A percentile compares a stretch with the other conserved stretches of the same genome.
These are phyloP conservation scores for Diaporthe nobilis DNA, from an alignment of 2,329 filamentous ascomycete genomes.

Conservation along the genomic window DNA sequence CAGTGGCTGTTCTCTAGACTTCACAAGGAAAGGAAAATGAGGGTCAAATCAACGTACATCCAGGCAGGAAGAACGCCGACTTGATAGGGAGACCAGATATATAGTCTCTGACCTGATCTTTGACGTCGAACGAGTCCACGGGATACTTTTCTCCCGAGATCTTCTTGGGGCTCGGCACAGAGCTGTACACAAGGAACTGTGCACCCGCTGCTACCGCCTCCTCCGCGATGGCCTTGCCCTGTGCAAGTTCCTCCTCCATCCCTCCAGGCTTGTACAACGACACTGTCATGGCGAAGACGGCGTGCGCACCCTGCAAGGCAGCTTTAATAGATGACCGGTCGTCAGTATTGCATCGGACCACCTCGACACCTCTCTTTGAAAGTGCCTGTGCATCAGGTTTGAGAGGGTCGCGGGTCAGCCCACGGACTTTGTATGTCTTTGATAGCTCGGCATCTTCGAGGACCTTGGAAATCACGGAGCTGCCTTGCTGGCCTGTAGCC, in stretches of 20 bases:
- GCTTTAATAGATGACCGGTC: conserved; percentile 17
- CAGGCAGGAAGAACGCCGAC: neutral
- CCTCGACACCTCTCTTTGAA: conserved; percentile 6
- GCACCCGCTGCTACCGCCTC: conserved; percentile 59
- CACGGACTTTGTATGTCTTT: neutral
- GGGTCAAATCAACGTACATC: neutral
- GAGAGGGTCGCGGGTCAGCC: neutral
- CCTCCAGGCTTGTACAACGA: conserved; percentile 51
- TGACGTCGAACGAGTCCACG: conserved; percentile 69
- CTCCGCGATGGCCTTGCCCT: conserved; percentile 62
- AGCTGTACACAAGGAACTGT: conserved; percentile 62
- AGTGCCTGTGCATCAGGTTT: conserved; percentile 20
- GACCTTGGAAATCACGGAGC: conserved; percentile 26
- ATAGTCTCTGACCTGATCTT: conserved; percentile 70
- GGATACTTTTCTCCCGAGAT: conserved; percentile 55
- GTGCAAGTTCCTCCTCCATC: conserved; percentile 55
- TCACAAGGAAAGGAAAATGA: too few species aligned
- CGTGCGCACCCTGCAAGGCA: conserved; percentile 51
- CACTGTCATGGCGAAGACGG: conserved; percentile 55
- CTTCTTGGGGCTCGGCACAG: conserved; percentile 57
- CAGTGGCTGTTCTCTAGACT: neutral
- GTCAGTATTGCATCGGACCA: neutral
- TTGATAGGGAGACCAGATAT: conserved; percentile 64
- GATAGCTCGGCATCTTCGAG: conserved; percentile 19
- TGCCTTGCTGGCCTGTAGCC: conserved; percentile 30